A percentile compares a stretch with the other conserved stretches of the same genome.
Evolutionary conservation across 768 basidiomycete species (phyloP).

Genomic region (Jaapia argillacea): DNA sequence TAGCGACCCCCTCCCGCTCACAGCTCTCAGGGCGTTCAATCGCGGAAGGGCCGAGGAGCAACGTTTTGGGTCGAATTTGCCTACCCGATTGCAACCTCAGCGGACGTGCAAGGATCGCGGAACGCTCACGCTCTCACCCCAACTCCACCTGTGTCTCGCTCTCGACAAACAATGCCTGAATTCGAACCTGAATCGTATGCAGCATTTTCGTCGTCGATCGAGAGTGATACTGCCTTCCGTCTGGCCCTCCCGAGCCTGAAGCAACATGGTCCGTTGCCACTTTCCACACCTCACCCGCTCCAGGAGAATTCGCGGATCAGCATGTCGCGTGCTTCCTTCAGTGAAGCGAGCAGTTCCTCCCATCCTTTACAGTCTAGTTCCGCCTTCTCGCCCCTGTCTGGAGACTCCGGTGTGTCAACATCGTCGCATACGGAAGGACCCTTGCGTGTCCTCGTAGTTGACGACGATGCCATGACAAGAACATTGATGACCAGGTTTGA

Average conservation of each 20-base stretch:
- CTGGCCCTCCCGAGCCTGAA: too few species aligned
- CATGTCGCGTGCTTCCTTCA: too few species aligned
- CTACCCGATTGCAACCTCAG: background rate
- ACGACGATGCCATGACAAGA: background rate
- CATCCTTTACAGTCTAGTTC: too few species aligned
- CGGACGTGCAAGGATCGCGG: background rate
- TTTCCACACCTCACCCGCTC: too few species aligned
- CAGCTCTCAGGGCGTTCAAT: slow-evolving; percentile 10
- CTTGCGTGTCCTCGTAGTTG: background rate
- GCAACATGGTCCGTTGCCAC: too few species aligned
- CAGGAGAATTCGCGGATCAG: too few species aligned
- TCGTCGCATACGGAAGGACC: background rate
- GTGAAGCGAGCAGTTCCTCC: background rate
- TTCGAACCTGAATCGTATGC: background rate
- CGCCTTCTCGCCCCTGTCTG: too few species aligned
- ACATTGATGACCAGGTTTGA: background rate
- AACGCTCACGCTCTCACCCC: too few species aligned
- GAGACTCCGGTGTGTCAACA: too few species aligned
- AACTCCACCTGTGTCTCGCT: too few species aligned
- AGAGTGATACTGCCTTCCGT: background rate
- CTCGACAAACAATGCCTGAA: too few species aligned
- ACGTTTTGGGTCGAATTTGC: background rate
- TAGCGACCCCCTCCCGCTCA: too few species aligned
- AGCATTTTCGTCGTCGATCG: background rate
- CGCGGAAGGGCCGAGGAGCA: background rate